Evolutionary conservation across 352 stramenopile genomes (phyloP), one percentile per base, ranked within the genome.

Genomic region (Phytopythium delawarense): DNA sequence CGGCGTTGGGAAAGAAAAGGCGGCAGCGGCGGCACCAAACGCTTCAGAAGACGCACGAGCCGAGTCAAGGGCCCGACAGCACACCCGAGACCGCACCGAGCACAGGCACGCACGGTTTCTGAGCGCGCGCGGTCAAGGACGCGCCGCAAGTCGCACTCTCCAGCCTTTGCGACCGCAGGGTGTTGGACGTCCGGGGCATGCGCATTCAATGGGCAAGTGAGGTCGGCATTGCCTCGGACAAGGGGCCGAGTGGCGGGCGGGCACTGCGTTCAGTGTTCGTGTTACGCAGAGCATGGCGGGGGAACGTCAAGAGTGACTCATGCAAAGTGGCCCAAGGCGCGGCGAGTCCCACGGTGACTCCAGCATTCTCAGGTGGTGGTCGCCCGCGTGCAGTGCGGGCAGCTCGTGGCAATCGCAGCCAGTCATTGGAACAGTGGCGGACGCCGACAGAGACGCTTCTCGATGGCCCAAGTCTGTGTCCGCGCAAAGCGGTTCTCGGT

Each of bases 1-100:
- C 3, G 21, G n/a, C 28, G 5, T 39, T 35, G 40, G 23, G 40
- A 61, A 61, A 61, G 55, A 61, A 61, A 61, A 61, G 55, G 18
- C 55, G 40, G n/a, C 32, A 15, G 18, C 6, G 28, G 5, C 28
- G 28, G 28, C n/a, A 1, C 5, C 2, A 5, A 15, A 20, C 42
- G 18, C 18, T 25, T 28, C 42, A 49, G 42, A 49, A 49, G 20
- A 25, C 42, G n/a, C 42, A 8, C 42, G 15, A 28, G 25, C 25
- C 25, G 25, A n/a, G 40, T 16, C 40, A 4, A 7, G 16, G 28
- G 28, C 28, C 4, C 5, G 4, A 3, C 28, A 2, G 35, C 35
- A 40, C 35, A 40, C 9, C 9, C 35, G 35, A 15, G 35, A 15
- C 35, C 9, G 12, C 9, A 15, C 35, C 9, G 12, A 6, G 35